These are phyloP conservation scores for Aegilops speltoides DNA, from an alignment of 176 grass and related monocot species.

Conservation along the genomic window DNA sequence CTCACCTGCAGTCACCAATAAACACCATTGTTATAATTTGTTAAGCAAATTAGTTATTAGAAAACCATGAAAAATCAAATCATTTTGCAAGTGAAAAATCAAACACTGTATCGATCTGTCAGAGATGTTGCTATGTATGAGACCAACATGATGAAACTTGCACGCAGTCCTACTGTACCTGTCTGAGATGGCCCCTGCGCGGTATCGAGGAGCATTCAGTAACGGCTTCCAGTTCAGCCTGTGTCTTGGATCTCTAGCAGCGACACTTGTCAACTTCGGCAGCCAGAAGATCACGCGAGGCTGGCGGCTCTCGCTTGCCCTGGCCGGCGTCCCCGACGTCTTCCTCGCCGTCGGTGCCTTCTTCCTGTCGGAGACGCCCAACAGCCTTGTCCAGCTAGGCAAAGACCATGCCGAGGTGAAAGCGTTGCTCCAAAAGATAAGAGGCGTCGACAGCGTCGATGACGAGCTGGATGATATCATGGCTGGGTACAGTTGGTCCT, in stretches of 20 bases:
- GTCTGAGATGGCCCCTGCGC: slow-evolving; percentile 52
- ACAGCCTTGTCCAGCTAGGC: slow-evolving; percentile 48
- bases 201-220: slow-evolving; percentile 49
- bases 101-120: no score
- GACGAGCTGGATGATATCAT: slow-evolving; percentile 49
- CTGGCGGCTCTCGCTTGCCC: slow-evolving; percentile 50
- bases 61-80: not conserved
- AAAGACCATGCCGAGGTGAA: not conserved
- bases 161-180: slow-evolving; percentile 52
- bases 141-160: not conserved
- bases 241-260: slow-evolving; percentile 23
- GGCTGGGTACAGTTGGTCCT: not conserved
- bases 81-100: not conserved
- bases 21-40: not conserved
- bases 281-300: slow-evolving; percentile 42
- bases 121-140: no score
- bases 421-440: slow-evolving; percentile 36
- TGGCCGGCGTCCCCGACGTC: slow-evolving; percentile 42
- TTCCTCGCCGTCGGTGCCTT: slow-evolving; percentile 44
- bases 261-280: slow-evolving; percentile 46
- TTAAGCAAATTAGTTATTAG: no score
- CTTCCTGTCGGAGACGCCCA: slow-evolving; percentile 55
- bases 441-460: slow-evolving; percentile 34
- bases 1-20: not conserved
- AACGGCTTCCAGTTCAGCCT: slow-evolving; percentile 58